Conservation (phyloP, 169 alveolate species). For the Ichthyophthirius multifiliis region DNA sequence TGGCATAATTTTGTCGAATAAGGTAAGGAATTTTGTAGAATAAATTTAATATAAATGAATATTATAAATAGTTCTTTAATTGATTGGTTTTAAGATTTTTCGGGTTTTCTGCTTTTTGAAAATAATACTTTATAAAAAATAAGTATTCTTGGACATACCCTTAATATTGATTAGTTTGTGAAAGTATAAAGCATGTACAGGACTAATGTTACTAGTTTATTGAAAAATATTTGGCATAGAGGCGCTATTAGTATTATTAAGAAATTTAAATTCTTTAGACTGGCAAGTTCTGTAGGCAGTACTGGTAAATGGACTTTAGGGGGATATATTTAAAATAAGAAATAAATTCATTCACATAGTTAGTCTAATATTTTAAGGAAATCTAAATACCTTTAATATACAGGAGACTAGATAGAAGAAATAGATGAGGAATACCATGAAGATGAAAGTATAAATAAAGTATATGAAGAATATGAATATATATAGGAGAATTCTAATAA, state of each 20-base stretch:
- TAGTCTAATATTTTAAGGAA: no score
- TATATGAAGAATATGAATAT: background rate
- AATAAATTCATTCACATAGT: no score
- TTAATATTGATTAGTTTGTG: constrained; percentile 62
- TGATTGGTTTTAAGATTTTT: constrained; percentile 73
- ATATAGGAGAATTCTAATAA: background rate
- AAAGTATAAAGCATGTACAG: constrained; percentile 59
- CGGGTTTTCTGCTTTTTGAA: constrained; percentile 53
- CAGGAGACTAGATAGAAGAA: constrained; percentile 33
- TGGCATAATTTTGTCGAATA: constrained; percentile 67
- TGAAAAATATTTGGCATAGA: constrained; percentile 76
- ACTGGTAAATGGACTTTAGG: constrained; percentile 76
- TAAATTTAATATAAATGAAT: constrained; percentile 57
- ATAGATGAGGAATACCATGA: constrained; percentile 55
- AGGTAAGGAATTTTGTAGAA: constrained; percentile 57
- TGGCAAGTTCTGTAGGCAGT: constrained; percentile 33
- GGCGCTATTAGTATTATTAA: constrained; percentile 77
- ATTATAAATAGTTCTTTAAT: constrained; percentile 62
- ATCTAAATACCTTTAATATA: no score
- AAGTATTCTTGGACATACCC: constrained; percentile 46
- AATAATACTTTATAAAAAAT: constrained; percentile 48
- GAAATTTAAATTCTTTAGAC: constrained; percentile 58
- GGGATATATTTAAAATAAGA: constrained; percentile 49
- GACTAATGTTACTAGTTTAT: constrained; percentile 53
- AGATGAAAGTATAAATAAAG: constrained; percentile 35